Conservation (phyloP, 1,284 basidiomycete genomes). For the Anthracocystis walkeri region DNA sequence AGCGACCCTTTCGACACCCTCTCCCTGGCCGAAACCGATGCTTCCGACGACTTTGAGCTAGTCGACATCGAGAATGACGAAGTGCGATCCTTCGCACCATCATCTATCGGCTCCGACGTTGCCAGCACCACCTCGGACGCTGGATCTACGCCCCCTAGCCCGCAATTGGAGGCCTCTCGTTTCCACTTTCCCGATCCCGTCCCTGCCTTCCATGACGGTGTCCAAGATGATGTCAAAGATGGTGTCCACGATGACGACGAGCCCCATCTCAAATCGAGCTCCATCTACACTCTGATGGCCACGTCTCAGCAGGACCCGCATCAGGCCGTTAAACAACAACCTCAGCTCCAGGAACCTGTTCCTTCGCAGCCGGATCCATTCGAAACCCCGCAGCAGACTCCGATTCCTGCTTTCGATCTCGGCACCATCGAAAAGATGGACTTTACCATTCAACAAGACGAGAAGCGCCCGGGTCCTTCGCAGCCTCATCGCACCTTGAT, state of each 20-base stretch:
- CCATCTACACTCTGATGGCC: constrained; percentile 21
- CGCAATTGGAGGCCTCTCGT: constrained; percentile 22
- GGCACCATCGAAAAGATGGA: constrained; percentile 19
- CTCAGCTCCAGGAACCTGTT: neutral
- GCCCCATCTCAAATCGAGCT: constrained; percentile 23
- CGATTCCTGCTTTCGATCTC: neutral
- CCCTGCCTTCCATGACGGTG: constrained; percentile 14
- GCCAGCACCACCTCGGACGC: constrained; percentile 22
- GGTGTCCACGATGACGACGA: neutral
- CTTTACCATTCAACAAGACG: neutral
- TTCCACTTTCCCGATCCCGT: constrained; percentile 47
- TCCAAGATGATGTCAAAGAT: too few species aligned
- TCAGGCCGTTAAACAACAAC: neutral
- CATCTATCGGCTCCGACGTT: constrained; percentile 23
- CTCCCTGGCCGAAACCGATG: constrained; percentile 27
- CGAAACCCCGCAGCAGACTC: neutral
- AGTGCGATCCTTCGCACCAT: constrained; percentile 14
- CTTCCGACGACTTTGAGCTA: constrained; percentile 36
- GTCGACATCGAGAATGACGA: constrained; percentile 32
- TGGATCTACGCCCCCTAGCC: constrained; percentile 19
- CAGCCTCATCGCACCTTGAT: constrained; percentile 6
- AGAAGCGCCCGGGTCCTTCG: constrained; percentile 2
- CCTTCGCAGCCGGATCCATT: neutral
- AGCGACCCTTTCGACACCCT: constrained; percentile 33
- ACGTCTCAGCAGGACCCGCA: constrained; percentile 9